phyloP scores from a whole-genome alignment of 2,329 filamentous ascomycete genomes.

The Diaporthe longicolla region DNA sequence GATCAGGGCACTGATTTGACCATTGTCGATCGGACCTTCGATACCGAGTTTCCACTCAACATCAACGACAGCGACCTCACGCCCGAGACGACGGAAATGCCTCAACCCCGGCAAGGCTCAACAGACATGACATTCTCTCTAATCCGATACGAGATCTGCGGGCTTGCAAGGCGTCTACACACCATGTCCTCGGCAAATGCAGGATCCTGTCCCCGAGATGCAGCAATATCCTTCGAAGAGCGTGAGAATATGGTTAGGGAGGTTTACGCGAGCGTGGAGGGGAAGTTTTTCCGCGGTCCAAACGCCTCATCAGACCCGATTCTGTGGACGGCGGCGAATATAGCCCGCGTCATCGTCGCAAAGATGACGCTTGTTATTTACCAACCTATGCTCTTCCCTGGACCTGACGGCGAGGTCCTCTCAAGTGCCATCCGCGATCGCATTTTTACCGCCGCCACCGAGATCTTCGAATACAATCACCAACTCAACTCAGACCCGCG shows the following conservation, averaged over 20 bases:
- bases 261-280: constrained; percentile 60
- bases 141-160: constrained; percentile 60
- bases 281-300: constrained; percentile 66
- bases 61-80: constrained; percentile 68
- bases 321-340: constrained; percentile 66
- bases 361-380: constrained; percentile 70
- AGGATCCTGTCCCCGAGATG: constrained; percentile 49
- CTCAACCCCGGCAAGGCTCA: constrained; percentile 62
- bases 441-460: constrained; percentile 65
- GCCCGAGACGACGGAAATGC: constrained; percentile 62
- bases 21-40: constrained; percentile 61
- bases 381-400: constrained; percentile 63
- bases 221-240: constrained; percentile 56
- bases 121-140: constrained; percentile 67
- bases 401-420: constrained; percentile 51
- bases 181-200: constrained; percentile 53
- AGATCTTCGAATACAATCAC: constrained; percentile 70
- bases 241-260: constrained; percentile 55
- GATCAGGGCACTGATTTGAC: constrained; percentile 69
- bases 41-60: constrained; percentile 69
- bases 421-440: constrained; percentile 51
- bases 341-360: constrained; percentile 64
- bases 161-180: constrained; percentile 57
- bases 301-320: constrained; percentile 60
- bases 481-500: constrained; percentile 65